Evolutionary conservation across 495 filamentous ascomycete species (phyloP).

Genomic region (Penicillium samsonianum): DNA sequence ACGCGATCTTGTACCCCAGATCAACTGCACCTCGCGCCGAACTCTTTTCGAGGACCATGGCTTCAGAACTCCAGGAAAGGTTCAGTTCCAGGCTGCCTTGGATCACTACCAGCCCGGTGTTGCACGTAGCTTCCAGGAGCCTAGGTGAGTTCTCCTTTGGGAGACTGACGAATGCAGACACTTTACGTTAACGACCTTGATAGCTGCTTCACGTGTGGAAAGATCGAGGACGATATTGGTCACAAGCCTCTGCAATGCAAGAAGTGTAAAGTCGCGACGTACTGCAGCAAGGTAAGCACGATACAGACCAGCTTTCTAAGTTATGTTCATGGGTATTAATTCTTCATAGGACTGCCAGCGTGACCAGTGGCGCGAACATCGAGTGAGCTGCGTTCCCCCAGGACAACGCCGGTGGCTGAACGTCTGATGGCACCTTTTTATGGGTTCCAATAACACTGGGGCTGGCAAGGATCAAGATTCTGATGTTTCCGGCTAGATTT

Average conservation of each 20-base stretch:
- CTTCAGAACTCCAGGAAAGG: constrained; percentile 6
- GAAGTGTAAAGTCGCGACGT: constrained; percentile 4
- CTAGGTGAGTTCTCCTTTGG: neutral
- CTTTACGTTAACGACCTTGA: neutral
- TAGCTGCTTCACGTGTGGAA: constrained; percentile 13
- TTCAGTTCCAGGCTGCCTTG: constrained; percentile 13
- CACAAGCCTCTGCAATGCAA: neutral
- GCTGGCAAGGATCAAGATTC: neutral
- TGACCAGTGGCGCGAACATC: neutral
- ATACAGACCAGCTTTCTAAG: no score
- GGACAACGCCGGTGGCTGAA: neutral
- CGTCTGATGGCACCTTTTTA: neutral
- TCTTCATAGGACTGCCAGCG: constrained; percentile 1
- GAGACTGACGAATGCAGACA: neutral
- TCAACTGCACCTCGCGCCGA: neutral
- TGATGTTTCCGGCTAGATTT: no score
- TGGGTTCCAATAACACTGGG: neutral
- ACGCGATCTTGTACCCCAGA: neutral
- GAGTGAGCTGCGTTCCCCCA: neutral
- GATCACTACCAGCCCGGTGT: constrained; percentile 9
- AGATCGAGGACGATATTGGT: constrained; percentile 5
- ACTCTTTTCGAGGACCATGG: neutral
- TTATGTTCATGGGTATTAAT: neutral
- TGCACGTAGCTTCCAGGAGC: constrained; percentile 3
- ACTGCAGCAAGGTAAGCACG: constrained; percentile 3